Conservation (phyloP, 345 rosid species). For the Raphanus raphanistrum region DNA sequence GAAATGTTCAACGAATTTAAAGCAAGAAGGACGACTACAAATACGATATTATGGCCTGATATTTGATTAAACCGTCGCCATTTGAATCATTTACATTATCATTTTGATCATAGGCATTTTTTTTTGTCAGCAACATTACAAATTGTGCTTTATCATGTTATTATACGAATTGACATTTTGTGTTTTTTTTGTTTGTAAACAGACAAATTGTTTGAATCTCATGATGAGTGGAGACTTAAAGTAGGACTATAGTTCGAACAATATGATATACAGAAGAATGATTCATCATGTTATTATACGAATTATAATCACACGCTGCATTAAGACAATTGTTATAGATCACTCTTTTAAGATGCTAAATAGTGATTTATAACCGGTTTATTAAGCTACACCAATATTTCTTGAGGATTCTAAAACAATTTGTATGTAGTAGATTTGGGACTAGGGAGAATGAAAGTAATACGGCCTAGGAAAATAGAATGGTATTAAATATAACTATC, state of each 20-base stretch:
- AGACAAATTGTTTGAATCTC: background rate
- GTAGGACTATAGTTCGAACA: background rate
- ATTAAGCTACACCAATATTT: background rate
- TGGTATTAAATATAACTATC: background rate
- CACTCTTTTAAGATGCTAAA: background rate
- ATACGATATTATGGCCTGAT: background rate
- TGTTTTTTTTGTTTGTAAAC: background rate
- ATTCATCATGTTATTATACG: background rate
- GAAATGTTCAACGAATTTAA: background rate
- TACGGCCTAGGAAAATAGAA: background rate
- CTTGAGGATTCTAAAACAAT: background rate
- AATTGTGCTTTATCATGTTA: no score
- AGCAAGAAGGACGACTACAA: background rate
- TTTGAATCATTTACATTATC: background rate
- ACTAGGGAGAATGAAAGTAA: background rate
- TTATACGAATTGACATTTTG: background rate
- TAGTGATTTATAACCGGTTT: background rate
- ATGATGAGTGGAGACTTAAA: background rate
- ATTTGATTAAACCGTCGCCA: background rate
- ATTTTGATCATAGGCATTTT: background rate
- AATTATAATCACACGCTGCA: background rate
- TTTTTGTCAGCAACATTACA: no score
- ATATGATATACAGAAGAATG: background rate
- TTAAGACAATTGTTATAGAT: background rate
- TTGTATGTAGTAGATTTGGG: background rate